Evolutionary conservation across 495 filamentous ascomycete genomes (phyloP).

Genomic region (Rostrohypoxylon terebratum): DNA sequence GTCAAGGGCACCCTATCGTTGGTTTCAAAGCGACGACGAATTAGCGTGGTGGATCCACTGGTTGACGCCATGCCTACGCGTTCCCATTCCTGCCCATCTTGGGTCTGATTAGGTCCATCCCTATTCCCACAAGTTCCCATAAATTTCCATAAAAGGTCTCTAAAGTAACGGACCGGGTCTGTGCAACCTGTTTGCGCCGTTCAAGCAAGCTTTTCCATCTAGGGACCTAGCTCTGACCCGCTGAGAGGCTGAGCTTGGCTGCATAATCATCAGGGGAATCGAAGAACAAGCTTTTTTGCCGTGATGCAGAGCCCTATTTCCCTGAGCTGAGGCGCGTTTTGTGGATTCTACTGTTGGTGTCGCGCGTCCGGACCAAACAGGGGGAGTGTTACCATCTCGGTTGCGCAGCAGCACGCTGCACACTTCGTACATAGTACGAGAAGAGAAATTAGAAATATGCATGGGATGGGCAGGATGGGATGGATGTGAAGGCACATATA

Average conservation of each 20-base stretch:
- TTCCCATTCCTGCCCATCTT: not conserved
- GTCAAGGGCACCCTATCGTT: not conserved
- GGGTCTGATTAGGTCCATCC: not conserved
- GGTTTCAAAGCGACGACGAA: constrained; percentile 10
- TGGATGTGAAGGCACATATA: constrained; percentile 5
- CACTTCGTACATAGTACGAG: no score
- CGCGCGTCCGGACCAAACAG: constrained; percentile 19
- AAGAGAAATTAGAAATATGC: constrained; percentile 34
- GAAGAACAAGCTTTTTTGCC: constrained; percentile 36
- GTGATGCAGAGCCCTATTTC: constrained; percentile 21
- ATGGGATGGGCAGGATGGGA: not conserved
- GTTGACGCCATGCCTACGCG: constrained; percentile 36
- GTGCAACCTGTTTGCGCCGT: constrained; percentile 15
- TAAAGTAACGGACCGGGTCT: constrained; percentile 8
- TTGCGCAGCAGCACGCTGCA: constrained; percentile 5
- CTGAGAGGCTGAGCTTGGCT: constrained; percentile 27
- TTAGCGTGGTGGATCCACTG: constrained; percentile 23
- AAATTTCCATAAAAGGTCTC: constrained; percentile 4
- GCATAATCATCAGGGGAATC: constrained; percentile 32
- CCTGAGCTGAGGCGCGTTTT: constrained; percentile 14
- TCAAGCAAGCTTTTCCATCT: constrained; percentile 37
- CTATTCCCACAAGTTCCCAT: not conserved
- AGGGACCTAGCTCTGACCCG: constrained; percentile 2
- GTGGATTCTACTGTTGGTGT: constrained; percentile 18
- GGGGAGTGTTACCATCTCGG: not conserved